phyloP scores from a whole-genome alignment of 2,329 filamentous ascomycete genomes.

The Paecilomyces sp. region DNA sequence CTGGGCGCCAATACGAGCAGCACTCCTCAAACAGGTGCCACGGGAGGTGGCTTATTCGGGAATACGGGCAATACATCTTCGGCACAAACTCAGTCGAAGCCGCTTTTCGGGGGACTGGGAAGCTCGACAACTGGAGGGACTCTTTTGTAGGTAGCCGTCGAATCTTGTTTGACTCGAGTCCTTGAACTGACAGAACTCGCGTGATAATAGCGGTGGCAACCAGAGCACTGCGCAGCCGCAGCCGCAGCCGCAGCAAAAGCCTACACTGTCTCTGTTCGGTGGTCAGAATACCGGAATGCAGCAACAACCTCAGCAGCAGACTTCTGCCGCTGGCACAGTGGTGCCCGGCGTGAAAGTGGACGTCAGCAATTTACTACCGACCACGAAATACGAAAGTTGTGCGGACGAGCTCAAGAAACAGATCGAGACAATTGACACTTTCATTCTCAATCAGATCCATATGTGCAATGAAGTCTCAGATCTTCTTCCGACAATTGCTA shows the following conservation, averaged over 20 bases:
- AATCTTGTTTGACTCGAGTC: neutral
- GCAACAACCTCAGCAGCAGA: slow-evolving; percentile 25
- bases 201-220: slow-evolving; percentile 13
- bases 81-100: slow-evolving; percentile 27
- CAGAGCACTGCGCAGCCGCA: slow-evolving; percentile 22
- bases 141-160: slow-evolving; percentile 24
- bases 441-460: slow-evolving; percentile 72
- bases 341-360: slow-evolving; percentile 73
- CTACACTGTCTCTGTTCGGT: slow-evolving; percentile 33
- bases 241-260: slow-evolving; percentile 42
- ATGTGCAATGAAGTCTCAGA: slow-evolving; percentile 68
- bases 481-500: slow-evolving; percentile 56
- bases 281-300: slow-evolving; percentile 21
- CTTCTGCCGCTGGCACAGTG: slow-evolving; percentile 23
- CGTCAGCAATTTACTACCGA: slow-evolving; percentile 68
- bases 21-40: slow-evolving; percentile 15
- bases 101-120: slow-evolving; percentile 26
- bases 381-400: slow-evolving; percentile 87
- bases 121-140: slow-evolving; percentile 19
- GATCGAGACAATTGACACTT: slow-evolving; percentile 69
- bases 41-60: slow-evolving; percentile 27
- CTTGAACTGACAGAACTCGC: neutral
- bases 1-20: slow-evolving; percentile 8
- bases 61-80: slow-evolving; percentile 16
- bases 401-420: slow-evolving; percentile 72